Conservation (phyloP, 2,329 filamentous ascomycete genomes). For the Rhinocladiella similis region DNA sequence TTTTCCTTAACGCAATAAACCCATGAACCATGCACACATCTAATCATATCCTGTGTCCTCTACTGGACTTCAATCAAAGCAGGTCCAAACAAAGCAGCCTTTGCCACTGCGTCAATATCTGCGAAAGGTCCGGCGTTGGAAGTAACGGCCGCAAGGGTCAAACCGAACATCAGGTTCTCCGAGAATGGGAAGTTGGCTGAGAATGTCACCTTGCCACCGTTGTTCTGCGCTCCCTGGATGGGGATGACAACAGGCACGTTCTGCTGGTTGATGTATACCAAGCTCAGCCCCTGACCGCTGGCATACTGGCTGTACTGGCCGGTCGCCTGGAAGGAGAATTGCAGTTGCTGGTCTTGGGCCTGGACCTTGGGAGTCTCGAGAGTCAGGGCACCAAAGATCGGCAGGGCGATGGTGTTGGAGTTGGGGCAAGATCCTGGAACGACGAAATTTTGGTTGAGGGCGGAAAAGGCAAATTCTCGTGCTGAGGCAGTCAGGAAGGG, state of each 20-base stretch:
- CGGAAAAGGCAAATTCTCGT: conserved; percentile 64
- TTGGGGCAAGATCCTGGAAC: conserved; percentile 59
- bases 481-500: conserved; percentile 65
- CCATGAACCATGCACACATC: no score
- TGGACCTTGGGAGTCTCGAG: conserved; percentile 26
- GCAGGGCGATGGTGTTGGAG: conserved; percentile 51
- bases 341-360: conserved; percentile 44
- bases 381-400: conserved; percentile 44
- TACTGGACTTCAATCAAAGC: conserved; percentile 38
- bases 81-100: conserved; percentile 37
- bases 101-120: conserved; percentile 35
- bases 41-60: background rate
- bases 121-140: conserved; percentile 33
- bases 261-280: conserved; percentile 43
- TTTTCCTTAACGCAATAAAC: no score
- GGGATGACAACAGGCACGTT: conserved; percentile 39
- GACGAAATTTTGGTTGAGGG: conserved; percentile 60
- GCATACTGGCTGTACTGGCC: conserved; percentile 19
- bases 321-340: conserved; percentile 47
- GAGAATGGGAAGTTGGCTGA: conserved; percentile 39
- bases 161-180: conserved; percentile 37
- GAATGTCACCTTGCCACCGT: conserved; percentile 25
- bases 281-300: conserved; percentile 31
- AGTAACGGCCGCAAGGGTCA: conserved; percentile 42
- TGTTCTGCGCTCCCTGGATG: conserved; percentile 28